A percentile compares a stretch with the other conserved stretches of the same genome.
Evolutionary conservation across 2,329 filamentous ascomycete genomes (phyloP).

Genomic region (Lecanicillium sp.): DNA sequence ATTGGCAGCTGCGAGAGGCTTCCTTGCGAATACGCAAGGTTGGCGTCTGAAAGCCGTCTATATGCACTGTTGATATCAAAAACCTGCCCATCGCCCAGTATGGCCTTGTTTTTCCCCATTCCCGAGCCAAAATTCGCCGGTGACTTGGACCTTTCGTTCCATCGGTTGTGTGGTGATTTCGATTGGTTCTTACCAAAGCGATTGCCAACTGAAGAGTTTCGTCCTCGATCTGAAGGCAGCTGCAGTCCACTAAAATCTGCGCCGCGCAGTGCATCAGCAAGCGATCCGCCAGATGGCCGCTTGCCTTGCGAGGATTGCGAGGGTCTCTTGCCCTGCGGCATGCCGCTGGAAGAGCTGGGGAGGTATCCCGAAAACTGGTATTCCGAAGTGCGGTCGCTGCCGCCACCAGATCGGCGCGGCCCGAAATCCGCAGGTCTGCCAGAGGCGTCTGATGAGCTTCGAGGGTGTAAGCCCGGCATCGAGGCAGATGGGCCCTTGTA

Average conservation of each 20-base stretch:
- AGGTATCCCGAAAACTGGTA: constrained; percentile 57
- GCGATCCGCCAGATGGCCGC: constrained; percentile 24
- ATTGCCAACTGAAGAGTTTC: constrained; percentile 28
- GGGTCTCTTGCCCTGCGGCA: constrained; percentile 41
- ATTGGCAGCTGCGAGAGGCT: constrained; percentile 53
- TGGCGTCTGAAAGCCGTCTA: constrained; percentile 62
- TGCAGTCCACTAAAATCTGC: constrained; percentile 41
- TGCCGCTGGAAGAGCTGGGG: constrained; percentile 38
- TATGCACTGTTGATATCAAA: constrained; percentile 65
- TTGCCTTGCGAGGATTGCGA: constrained; percentile 39
- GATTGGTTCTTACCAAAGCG: constrained; percentile 36
- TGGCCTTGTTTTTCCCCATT: constrained; percentile 27
- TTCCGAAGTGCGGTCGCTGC: constrained; percentile 36
- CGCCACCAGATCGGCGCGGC: constrained; percentile 16
- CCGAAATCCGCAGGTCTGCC: constrained; percentile 38
- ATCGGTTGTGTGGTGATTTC: constrained; percentile 44
- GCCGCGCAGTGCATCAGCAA: constrained; percentile 47
- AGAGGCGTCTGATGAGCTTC: constrained; percentile 48
- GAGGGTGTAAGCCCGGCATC: constrained; percentile 25
- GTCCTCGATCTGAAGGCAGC: constrained; percentile 36
- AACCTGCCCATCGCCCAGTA: constrained; percentile 51
- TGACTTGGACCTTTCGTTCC: constrained; percentile 30
- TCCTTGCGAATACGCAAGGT: constrained; percentile 55
- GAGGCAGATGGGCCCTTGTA: constrained; percentile 12
- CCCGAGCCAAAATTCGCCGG: constrained; percentile 19